These are phyloP conservation scores for Cornus suecica DNA, from an alignment of 148 eudicot species.

Conservation along the genomic window DNA sequence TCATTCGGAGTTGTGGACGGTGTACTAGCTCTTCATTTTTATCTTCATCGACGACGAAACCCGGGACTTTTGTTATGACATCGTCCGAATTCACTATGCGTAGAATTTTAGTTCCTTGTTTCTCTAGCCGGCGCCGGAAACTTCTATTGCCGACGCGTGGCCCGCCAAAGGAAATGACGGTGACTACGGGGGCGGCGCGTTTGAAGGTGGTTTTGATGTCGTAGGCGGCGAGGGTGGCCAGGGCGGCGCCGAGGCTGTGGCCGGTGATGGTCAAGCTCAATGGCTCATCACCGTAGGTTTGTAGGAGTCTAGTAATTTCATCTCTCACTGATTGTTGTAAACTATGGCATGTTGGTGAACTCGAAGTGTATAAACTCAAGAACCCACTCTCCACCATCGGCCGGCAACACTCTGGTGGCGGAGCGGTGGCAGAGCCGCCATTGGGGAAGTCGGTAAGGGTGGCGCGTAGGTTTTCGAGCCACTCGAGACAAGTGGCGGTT, in stretches of 20 bases:
- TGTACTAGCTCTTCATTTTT: neutral
- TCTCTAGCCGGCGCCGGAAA: slow-evolving; percentile 52
- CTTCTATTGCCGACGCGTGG: slow-evolving; percentile 77
- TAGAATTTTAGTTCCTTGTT: slow-evolving; percentile 60
- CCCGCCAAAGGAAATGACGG: slow-evolving; percentile 84
- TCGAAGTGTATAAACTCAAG: slow-evolving; percentile 67
- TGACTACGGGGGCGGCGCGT: slow-evolving; percentile 37
- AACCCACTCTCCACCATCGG: slow-evolving; percentile 88
- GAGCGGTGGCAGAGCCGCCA: neutral
- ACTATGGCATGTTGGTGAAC: slow-evolving; percentile 34
- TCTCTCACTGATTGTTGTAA: slow-evolving; percentile 40
- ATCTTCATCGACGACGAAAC: slow-evolving; percentile 46
- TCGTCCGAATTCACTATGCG: slow-evolving; percentile 78
- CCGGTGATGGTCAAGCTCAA: slow-evolving; percentile 82
- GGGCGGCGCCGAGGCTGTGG: slow-evolving; percentile 87
- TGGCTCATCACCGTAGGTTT: slow-evolving; percentile 40
- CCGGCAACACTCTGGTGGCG: neutral
- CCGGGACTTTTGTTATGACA: slow-evolving; percentile 72
- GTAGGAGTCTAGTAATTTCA: slow-evolving; percentile 42
- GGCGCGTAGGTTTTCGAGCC: slow-evolving; percentile 80
- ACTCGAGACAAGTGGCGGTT: slow-evolving; percentile 80
- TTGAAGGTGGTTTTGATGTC: slow-evolving; percentile 55
- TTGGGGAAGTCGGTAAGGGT: slow-evolving; percentile 44
- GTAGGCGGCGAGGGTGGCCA: slow-evolving; percentile 74
- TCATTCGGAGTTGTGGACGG: neutral